Base-by-base conservation (phyloP, 78 protist genomes). In the Polysphondylium violaceum region DNA sequence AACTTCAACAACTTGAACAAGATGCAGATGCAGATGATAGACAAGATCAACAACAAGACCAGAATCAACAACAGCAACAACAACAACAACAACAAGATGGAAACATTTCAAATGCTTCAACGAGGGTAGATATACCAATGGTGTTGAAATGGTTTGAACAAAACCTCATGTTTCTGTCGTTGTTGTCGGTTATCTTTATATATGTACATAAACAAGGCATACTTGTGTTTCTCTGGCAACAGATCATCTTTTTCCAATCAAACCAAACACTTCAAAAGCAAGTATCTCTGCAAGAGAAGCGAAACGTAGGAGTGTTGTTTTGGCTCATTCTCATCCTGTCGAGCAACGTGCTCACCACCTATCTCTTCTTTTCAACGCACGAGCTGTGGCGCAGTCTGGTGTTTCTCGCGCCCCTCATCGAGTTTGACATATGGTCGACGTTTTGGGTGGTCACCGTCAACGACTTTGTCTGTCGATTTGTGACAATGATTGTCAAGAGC, bases 121-220 rank as follows among this genome's bases (percentile, higher is more conserved):
- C 87, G 2, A 56, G 94, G 43, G 16, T 88, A 11, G 86, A 74
- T 40, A 25, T 89, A 61, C 86, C 76, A 33, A 50, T 74, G 36
- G 5, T 90, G 35, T 53, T 78, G 29, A 75, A 56, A 61, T 90
- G 90, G 91, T 9, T 68, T 19, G 89, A 90, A 50, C 89, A 71
- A 33, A 55, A 56, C 27, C 29, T 83, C 19, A 85, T 90, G 25
- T 90, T 90, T 56, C 21, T 90, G 1, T n/a, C 43, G 19, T 40
- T 90, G 11, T 60, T 90, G 4, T 50, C 63, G 6, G 8, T 35
- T 40, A 85, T 90, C 25, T 90, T 90, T 38, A 12, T 72, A 23
- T 90, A 90, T 60, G 27, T 58, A 31, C 94, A 81, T 67, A 8
- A 77, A 44, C 79, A 59, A 35, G 74, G 72, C 23, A 81, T 88